A percentile compares a stretch with the other conserved stretches of the same genome.
Evolutionary conservation across 164 flowering plant species (phyloP).

Genomic region (Stephania cephalantha): DNA sequence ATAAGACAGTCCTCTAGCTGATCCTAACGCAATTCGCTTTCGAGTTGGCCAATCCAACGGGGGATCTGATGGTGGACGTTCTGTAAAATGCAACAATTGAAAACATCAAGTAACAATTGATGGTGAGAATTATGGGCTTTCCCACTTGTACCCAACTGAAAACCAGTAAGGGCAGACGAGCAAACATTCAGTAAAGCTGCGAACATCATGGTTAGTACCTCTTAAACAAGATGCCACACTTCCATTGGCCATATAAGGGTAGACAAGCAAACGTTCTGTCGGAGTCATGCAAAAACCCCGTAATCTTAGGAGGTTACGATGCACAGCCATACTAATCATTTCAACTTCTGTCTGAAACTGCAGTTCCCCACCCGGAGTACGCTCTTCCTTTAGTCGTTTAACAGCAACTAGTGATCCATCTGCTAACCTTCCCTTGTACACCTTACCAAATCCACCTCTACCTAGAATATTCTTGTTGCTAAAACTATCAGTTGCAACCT

Average conservation of each 20-base stretch:
- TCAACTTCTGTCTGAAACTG: conserved; percentile 46
- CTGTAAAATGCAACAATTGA: conserved; percentile 31
- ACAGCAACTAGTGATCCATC: conserved; percentile 47
- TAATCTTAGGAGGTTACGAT: conserved; percentile 33
- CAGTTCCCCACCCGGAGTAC: conserved; percentile 38
- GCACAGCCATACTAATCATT: conserved; percentile 47
- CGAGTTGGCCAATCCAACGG: conserved; percentile 88
- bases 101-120: neutral
- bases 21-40: conserved; percentile 75
- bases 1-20: conserved; percentile 90
- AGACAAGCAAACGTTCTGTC: conserved; percentile 40
- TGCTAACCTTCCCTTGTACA: conserved; percentile 41
- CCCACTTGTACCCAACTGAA: neutral
- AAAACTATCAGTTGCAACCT: conserved; percentile 42
- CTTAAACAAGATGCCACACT: conserved; percentile 45
- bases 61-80: conserved; percentile 55
- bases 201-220: conserved; percentile 15
- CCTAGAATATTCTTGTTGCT: conserved; percentile 41
- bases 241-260: conserved; percentile 43
- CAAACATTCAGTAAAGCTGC: neutral
- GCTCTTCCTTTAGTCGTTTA: conserved; percentile 39
- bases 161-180: neutral
- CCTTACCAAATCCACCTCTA: conserved; percentile 48
- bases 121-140: neutral
- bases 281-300: conserved; percentile 46